Evolutionary conservation across 2,329 filamentous ascomycete genomes (phyloP).

Genomic region (Colletotrichum melonis): DNA sequence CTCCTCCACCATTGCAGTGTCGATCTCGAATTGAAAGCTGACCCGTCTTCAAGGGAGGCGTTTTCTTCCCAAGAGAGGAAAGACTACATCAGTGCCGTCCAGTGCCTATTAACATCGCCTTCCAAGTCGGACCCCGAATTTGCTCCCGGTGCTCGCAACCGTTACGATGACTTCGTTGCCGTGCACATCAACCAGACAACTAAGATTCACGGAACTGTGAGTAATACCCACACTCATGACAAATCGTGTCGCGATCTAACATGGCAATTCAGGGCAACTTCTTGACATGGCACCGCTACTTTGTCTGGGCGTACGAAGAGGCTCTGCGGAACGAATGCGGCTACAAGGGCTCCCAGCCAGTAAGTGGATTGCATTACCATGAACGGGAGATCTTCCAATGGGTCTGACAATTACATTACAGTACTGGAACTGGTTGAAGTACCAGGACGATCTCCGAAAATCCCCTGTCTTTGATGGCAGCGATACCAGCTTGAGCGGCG

Average conservation of each 20-base stretch:
- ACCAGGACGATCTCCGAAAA: conserved; percentile 42
- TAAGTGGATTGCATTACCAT: background rate
- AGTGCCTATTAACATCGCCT: conserved; percentile 31
- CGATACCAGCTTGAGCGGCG: conserved; percentile 49
- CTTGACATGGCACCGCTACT: conserved; percentile 37
- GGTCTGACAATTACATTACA: conserved; percentile 2
- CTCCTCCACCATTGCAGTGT: background rate
- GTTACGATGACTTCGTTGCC: conserved; percentile 38
- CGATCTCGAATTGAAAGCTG: background rate
- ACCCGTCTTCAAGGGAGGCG: conserved; percentile 35
- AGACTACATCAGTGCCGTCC: conserved; percentile 35
- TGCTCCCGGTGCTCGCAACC: conserved; percentile 29
- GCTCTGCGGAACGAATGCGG: conserved; percentile 34
- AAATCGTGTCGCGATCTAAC: background rate
- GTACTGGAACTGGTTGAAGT: conserved; percentile 52
- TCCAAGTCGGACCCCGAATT: conserved; percentile 12
- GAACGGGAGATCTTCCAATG: conserved; percentile 15
- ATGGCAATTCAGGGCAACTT: conserved; percentile 11
- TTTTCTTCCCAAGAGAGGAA: conserved; percentile 38
- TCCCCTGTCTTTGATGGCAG: conserved; percentile 55
- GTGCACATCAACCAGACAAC: conserved; percentile 33
- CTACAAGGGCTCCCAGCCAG: conserved; percentile 36
- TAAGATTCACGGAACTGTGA: conserved; percentile 31
- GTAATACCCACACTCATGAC: rapidly evolving
- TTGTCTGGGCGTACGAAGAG: conserved; percentile 31